Percentiles rank a stretch among this genome's conserved stretches.
phyloP scores from a whole-genome alignment of 2,329 filamentous ascomycete species.

The Aphanocladium album region DNA sequence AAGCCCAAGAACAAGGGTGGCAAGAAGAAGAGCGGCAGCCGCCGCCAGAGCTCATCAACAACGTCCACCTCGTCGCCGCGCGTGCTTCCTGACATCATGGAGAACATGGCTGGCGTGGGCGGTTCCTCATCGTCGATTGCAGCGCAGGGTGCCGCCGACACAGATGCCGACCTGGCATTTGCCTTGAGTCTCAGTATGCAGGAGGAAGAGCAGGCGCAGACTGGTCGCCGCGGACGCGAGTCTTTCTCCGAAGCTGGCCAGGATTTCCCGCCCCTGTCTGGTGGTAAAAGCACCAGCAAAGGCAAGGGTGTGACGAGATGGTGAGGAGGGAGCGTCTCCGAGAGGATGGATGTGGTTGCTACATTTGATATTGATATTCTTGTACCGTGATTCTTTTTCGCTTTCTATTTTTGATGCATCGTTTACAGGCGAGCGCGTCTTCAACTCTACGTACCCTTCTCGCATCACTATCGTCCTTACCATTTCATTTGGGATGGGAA shows the following conservation, averaged over 20 bases:
- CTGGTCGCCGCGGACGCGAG: not conserved
- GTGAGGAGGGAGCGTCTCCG: conserved; percentile 19
- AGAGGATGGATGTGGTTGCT: not conserved
- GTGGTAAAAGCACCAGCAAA: conserved; percentile 37
- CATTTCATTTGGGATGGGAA: not conserved
- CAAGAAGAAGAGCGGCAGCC: conserved; percentile 31
- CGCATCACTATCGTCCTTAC: not conserved
- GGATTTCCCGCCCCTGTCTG: conserved; percentile 37
- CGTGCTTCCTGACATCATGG: conserved; percentile 27
- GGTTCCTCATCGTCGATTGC: conserved; percentile 17
- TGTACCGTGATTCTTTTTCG: not conserved
- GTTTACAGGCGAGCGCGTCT: not conserved
- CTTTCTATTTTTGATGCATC: conserved; percentile 3
- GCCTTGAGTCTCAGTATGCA: conserved; percentile 57
- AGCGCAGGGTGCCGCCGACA: conserved; percentile 13
- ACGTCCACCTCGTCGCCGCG: conserved; percentile 24
- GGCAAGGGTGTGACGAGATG: conserved; percentile 32
- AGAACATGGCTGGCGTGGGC: conserved; percentile 23
- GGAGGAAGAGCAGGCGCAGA: conserved; percentile 30
- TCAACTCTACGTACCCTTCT: not conserved
- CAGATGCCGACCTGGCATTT: conserved; percentile 55
- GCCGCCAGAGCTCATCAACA: conserved; percentile 24
- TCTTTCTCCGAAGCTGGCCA: conserved; percentile 14
- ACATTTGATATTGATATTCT: not conserved
- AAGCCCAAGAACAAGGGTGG: conserved; percentile 39